Base-by-base conservation (phyloP, 495 filamentous ascomycete species). In the Recurvomyces mirabilis region DNA sequence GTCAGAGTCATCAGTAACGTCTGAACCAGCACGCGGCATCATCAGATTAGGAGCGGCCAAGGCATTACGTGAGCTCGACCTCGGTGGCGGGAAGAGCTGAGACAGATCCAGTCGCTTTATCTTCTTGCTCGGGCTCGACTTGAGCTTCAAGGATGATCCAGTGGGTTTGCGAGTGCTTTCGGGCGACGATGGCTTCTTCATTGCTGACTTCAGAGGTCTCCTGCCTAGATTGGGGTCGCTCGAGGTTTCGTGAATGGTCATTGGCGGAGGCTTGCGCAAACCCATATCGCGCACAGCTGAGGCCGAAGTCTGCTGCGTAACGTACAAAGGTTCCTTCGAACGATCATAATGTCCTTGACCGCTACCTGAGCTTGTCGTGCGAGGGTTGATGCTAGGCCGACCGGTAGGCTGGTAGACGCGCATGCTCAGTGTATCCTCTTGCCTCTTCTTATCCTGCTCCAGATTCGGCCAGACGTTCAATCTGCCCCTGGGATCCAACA, bases 301-400 rank as follows among this genome's bases (percentile, higher is more conserved):
- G 3, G 46, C 53, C 7, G 60, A 66, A 0, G 62, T 62, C 46
- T 65, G 63, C 43, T 66, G 63, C 9, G 60, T 60, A 11, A 63
- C 47, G 15, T 54, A 38, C 7, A 54, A 46, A 5, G 62, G 60
- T 24, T 52, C 56, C 21, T 43, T 56, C 7, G 56, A 38, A 7
- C 60, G 14, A 26, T 63, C 57, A 54, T 63, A 63, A 43, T 55
- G 51, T n/a, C 58, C 55, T 11, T 35, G 23, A 18, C 34, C 41
- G 45, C 33, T 7, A 6, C 9, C 7, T 6, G 26, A 12, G 29
- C 36, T 47, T 4, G 36, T 25, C 36, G 15, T 33, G 11, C 33
- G 43, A 2, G 22, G 33, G 4, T 32, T 22, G 11, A 38, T 39
- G 12, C 37, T 37, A 3, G 37, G 45, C n/a, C 45, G 25, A 9